Percentiles rank a stretch among this genome's conserved stretches.
phyloP scores from a whole-genome alignment of 768 basidiomycete genomes.

The Pulveroboletus sp. region DNA sequence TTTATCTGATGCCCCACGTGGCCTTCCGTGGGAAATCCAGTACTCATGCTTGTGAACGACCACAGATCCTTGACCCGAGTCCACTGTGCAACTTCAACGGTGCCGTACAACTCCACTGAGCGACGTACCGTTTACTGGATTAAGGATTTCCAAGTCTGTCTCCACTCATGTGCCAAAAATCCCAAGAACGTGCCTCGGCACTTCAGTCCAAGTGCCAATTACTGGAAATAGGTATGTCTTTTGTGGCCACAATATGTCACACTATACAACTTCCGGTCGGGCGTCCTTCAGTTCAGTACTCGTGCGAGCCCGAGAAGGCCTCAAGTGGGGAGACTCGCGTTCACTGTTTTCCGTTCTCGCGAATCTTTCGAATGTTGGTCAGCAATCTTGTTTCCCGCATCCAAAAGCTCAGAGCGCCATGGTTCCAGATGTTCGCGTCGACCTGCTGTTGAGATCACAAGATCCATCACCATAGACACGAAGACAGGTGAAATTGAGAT shows the following conservation, averaged over 20 bases:
- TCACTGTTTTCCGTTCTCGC: conserved; percentile 69
- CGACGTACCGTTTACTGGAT: too few relatives aligned
- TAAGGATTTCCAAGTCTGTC: background rate
- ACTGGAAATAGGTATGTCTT: conserved; percentile 48
- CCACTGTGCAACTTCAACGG: background rate
- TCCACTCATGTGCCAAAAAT: conserved; percentile 3
- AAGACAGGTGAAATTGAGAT: conserved; percentile 48
- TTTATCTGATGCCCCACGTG: conserved; percentile 33
- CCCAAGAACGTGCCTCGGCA: background rate
- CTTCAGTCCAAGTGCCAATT: conserved; percentile 45
- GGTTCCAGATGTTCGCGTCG: conserved; percentile 53
- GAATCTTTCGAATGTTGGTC: conserved; percentile 68
- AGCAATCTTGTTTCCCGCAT: background rate
- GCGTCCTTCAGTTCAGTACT: conserved; percentile 48
- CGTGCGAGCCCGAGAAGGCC: conserved; percentile 43
- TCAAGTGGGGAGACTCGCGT: conserved; percentile 28
- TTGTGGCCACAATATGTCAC: background rate
- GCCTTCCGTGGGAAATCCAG: conserved; percentile 23
- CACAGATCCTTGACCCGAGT: background rate
- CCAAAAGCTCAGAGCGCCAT: conserved; percentile 4
- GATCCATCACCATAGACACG: conserved; percentile 43
- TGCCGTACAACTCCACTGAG: background rate
- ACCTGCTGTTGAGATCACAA: conserved; percentile 70
- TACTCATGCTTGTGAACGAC: conserved; percentile 10
- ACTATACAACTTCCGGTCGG: background rate